Evolutionary conservation across 331 rosid species (phyloP).

Genomic region (Malus hybrid): DNA sequence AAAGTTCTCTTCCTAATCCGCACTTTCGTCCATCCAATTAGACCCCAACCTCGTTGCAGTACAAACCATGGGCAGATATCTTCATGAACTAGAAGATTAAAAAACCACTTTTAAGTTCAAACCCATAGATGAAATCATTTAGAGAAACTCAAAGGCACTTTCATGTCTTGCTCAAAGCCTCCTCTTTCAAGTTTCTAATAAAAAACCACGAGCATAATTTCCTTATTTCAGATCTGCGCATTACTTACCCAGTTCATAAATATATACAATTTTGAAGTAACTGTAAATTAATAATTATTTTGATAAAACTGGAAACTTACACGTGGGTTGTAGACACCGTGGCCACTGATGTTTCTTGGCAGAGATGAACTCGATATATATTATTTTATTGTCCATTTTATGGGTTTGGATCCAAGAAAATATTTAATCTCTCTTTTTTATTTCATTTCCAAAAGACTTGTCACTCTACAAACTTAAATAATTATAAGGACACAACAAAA

Average conservation of each 20-base stretch:
- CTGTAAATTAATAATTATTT: no score
- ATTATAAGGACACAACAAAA: neutral
- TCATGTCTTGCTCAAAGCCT: neutral
- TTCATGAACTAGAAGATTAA: neutral
- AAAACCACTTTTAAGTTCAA: neutral
- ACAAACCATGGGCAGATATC: neutral
- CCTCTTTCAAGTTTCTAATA: neutral
- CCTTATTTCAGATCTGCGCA: neutral
- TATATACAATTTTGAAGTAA: neutral
- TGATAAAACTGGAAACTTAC: neutral
- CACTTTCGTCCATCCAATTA: neutral
- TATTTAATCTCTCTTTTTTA: no score
- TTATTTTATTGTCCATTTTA: neutral
- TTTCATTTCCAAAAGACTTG: neutral
- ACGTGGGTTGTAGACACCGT: neutral
- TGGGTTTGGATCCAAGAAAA: neutral
- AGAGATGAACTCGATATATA: neutral
- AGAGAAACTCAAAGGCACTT: neutral
- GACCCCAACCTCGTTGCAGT: neutral
- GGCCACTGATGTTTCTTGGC: neutral
- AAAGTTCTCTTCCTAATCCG: neutral
- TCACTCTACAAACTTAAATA: neutral
- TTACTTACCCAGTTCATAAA: neutral
- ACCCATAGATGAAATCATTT: neutral
- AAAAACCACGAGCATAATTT: neutral